Conservation (phyloP, 495 filamentous ascomycete species). For the Tuber magnatum region DNA sequence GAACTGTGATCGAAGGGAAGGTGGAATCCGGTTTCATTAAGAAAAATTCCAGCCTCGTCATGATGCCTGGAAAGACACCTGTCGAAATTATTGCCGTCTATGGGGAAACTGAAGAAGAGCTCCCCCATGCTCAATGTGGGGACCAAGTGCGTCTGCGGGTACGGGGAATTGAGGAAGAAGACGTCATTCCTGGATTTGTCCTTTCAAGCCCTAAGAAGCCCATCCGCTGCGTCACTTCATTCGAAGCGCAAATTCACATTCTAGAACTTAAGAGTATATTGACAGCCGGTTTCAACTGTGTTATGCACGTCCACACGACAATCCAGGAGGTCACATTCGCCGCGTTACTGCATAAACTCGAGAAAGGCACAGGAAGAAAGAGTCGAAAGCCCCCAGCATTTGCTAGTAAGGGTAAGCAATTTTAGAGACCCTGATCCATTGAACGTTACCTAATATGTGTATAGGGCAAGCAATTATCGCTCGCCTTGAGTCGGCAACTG, state of each 20-base stretch:
- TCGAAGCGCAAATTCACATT: constrained; percentile 93
- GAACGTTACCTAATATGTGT: constrained; percentile 19
- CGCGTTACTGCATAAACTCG: constrained; percentile 80
- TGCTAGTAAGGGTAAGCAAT: constrained; percentile 74
- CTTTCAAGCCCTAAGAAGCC: constrained; percentile 85
- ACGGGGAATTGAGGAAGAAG: constrained; percentile 93
- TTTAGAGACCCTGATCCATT: background rate
- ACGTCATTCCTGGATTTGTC: constrained; percentile 93
- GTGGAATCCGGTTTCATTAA: constrained; percentile 88
- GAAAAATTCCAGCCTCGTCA: constrained; percentile 70
- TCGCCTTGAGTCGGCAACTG: constrained; percentile 73
- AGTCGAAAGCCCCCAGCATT: constrained; percentile 88
- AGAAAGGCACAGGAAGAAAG: constrained; percentile 91
- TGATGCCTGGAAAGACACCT: constrained; percentile 90
- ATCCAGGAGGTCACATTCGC: constrained; percentile 92
- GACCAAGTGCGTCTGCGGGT: constrained; percentile 91
- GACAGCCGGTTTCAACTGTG: constrained; percentile 82
- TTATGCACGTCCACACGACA: constrained; percentile 80
- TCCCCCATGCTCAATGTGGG: constrained; percentile 69
- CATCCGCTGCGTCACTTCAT: constrained; percentile 79
- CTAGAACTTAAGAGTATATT: constrained; percentile 94
- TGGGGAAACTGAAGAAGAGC: constrained; percentile 93
- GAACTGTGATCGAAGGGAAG: constrained; percentile 94
- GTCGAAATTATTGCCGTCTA: constrained; percentile 76
- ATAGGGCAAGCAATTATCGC: constrained; percentile 64